phyloP scores from a whole-genome alignment of 495 filamentous ascomycete species.

The Saxophila tyrrhenica region DNA sequence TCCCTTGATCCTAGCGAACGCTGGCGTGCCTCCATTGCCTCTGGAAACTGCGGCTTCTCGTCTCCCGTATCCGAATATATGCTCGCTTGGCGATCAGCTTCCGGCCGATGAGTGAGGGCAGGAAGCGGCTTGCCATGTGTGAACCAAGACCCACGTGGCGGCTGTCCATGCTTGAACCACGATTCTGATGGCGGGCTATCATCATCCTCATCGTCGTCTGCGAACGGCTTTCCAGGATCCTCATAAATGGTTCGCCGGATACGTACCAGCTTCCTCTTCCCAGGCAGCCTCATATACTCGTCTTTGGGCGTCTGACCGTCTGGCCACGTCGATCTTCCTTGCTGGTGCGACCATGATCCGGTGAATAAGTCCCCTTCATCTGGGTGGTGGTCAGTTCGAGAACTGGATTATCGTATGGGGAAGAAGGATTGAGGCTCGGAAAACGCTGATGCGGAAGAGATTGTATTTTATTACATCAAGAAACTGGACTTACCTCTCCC shows the following conservation, averaged over 20 bases:
- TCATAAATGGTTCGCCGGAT: constrained; percentile 16
- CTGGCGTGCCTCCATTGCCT: no score
- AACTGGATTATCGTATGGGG: no score
- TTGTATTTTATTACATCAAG: no score
- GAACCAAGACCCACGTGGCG: not conserved
- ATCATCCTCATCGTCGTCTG: not conserved
- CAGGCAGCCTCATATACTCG: constrained; percentile 2
- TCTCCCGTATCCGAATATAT: no score
- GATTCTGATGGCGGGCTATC: not conserved
- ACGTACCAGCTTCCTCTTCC: constrained; percentile 1
- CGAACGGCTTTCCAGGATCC: constrained; percentile 16
- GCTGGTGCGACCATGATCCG: not conserved
- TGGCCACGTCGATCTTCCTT: not conserved
- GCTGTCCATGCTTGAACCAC: not conserved
- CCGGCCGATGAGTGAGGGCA: not conserved
- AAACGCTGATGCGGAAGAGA: no score
- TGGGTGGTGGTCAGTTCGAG: not conserved
- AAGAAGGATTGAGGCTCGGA: no score
- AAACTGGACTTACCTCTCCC: no score
- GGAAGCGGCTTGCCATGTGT: no score
- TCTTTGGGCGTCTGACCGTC: not conserved
- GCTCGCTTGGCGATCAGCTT: not conserved
- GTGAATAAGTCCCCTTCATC: not conserved
- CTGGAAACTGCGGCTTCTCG: no score
- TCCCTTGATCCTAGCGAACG: no score